phyloP scores from a whole-genome alignment of 1,284 basidiomycete genomes.

The Sparassis latifolia region DNA sequence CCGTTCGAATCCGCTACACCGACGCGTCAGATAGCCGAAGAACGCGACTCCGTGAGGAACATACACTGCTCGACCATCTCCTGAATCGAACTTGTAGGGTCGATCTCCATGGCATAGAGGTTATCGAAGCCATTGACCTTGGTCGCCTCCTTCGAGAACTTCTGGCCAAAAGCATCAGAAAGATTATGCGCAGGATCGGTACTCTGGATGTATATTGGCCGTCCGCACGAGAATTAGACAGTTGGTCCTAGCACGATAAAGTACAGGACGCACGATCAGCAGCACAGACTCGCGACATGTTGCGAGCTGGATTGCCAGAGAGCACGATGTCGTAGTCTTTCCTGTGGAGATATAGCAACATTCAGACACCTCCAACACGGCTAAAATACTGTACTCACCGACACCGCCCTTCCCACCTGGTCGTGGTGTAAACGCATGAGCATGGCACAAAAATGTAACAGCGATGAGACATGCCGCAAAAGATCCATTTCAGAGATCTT shows the following conservation, averaged over 20 bases:
- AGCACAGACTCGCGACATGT: slow-evolving; percentile 85
- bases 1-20: slow-evolving; percentile 79
- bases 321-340: slow-evolving; percentile 95
- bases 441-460: slow-evolving; percentile 7
- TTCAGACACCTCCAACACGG: too few relatives aligned
- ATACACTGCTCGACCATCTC: slow-evolving; percentile 98
- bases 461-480: slow-evolving; percentile 66
- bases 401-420: slow-evolving; percentile 93
- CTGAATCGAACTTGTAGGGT: slow-evolving; percentile 93
- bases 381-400: slow-evolving; percentile 42
- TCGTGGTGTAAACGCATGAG: slow-evolving; percentile 6
- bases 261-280: slow-evolving; percentile 66
- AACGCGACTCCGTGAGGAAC: slow-evolving; percentile 19
- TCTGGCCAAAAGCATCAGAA: slow-evolving; percentile 97
- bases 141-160: slow-evolving; percentile 99
- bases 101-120: slow-evolving; percentile 98
- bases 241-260: not conserved
- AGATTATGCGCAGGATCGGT: slow-evolving; percentile 99
- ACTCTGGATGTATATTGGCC: slow-evolving; percentile 47
- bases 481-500: slow-evolving; percentile 89
- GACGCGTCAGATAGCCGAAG: not conserved
- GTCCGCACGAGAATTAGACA: not conserved
- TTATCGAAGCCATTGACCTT: slow-evolving; percentile 98
- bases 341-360: slow-evolving; percentile 37
- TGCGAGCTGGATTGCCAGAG: slow-evolving; percentile 91